Evolutionary conservation across 23 red algal genomes (phyloP).

Genomic region (Chondrus crispus): DNA sequence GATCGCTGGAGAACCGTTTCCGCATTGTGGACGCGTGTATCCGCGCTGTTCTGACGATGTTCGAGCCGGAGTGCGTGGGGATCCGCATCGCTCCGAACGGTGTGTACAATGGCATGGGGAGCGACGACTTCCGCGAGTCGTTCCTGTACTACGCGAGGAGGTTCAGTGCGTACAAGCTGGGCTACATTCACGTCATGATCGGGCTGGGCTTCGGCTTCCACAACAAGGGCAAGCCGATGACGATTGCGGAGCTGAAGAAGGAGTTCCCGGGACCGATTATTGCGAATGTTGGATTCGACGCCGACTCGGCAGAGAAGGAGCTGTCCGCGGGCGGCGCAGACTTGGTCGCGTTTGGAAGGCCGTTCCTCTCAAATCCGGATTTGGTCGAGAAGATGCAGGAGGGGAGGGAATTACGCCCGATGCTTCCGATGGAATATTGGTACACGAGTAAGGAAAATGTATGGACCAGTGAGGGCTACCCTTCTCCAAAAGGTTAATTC

Average conservation of each 20-base stretch:
- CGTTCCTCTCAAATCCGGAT: conserved; percentile 71
- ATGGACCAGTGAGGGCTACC: conserved; percentile 52
- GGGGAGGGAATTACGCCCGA: conserved; percentile 21
- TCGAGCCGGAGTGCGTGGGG: conserved; percentile 51
- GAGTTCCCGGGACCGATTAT: conserved; percentile 62
- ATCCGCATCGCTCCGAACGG: conserved; percentile 76
- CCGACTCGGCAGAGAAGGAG: conserved; percentile 60
- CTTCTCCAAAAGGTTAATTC: no score
- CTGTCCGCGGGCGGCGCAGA: conserved; percentile 43
- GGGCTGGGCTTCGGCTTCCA: conserved; percentile 67
- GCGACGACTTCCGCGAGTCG: conserved; percentile 48
- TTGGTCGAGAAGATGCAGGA: conserved; percentile 42
- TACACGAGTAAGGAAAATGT: conserved; percentile 56
- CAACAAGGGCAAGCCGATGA: conserved; percentile 42
- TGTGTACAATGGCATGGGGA: conserved; percentile 66
- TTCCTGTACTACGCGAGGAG: conserved; percentile 71
- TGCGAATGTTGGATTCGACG: conserved; percentile 63
- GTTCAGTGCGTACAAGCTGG: conserved; percentile 45
- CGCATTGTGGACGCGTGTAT: conserved; percentile 60
- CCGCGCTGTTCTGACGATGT: conserved; percentile 33
- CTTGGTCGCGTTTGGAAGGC: conserved; percentile 67
- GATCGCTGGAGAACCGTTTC: conserved; percentile 59
- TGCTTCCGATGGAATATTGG: conserved; percentile 13
- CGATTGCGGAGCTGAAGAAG: conserved; percentile 42
- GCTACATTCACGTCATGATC: conserved; percentile 79